Conservation (phyloP, 164 flowering plant species). For the Macadamia tetraphylla region DNA sequence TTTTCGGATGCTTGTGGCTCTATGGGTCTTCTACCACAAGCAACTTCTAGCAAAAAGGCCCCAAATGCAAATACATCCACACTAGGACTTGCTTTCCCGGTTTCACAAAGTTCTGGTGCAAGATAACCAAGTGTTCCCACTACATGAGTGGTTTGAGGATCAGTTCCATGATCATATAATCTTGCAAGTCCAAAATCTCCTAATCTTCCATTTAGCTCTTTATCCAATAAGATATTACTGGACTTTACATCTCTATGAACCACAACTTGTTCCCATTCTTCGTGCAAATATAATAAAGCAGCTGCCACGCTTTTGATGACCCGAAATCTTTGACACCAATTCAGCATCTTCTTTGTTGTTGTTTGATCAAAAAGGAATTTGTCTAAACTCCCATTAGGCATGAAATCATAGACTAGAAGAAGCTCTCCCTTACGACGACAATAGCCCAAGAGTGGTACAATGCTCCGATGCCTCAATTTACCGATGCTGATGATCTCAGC, state of each 20-base stretch:
- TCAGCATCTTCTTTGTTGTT: not conserved
- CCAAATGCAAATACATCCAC: not conserved
- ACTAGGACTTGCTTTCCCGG: not conserved
- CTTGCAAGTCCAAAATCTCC: not conserved
- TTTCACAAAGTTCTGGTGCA: slow-evolving; percentile 7
- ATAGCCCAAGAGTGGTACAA: not conserved
- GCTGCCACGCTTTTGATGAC: not conserved
- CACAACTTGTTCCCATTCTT: not conserved
- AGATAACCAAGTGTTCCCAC: slow-evolving; percentile 5
- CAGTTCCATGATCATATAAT: not conserved
- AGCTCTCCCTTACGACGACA: not conserved
- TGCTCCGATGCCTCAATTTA: not conserved
- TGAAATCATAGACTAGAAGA: not conserved
- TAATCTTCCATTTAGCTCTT: not conserved
- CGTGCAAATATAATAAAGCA: not conserved
- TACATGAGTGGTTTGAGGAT: slow-evolving; percentile 4
- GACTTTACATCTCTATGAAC: not conserved
- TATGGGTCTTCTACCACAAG: not conserved
- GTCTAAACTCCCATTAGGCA: not conserved
- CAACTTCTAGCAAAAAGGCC: not conserved
- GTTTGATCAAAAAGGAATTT: not conserved
- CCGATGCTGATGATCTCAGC: not conserved
- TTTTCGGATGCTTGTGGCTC: not conserved
- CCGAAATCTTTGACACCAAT: not conserved
- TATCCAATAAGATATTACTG: not conserved